phyloP scores from a whole-genome alignment of 148 eudicot genomes.

The Dysphania ambrosioides region DNA sequence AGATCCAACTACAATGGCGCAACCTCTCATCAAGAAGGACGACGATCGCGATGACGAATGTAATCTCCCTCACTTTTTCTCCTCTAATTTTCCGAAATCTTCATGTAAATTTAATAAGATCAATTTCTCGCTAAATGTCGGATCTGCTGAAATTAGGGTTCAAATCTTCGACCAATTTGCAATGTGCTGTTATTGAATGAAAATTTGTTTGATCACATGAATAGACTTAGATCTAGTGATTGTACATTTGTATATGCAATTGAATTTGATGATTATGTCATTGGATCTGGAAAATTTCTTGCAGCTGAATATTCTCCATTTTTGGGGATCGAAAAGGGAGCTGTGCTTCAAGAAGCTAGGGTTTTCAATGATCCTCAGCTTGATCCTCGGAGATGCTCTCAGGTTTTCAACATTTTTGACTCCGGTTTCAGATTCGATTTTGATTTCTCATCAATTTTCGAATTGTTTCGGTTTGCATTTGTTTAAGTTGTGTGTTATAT shows the following conservation, averaged over 20 bases:
- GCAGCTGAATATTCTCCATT: conserved; percentile 86
- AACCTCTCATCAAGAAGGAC: conserved; percentile 77
- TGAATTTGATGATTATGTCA: conserved; percentile 1
- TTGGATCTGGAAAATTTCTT: conserved; percentile 30
- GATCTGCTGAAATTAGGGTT: conserved; percentile 25
- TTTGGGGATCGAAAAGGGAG: conserved; percentile 92
- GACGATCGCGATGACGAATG: conserved; percentile 95
- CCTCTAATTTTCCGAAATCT: background rate
- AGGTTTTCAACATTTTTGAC: conserved; percentile 42
- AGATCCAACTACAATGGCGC: conserved; percentile 55
- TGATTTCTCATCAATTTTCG: too few relatives aligned
- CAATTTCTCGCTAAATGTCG: conserved; percentile 5
- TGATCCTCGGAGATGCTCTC: conserved; percentile 86
- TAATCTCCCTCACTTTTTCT: conserved; percentile 22
- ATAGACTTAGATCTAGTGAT: conserved; percentile 27
- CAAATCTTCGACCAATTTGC: background rate
- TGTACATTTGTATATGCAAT: conserved; percentile 10
- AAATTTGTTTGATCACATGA: conserved; percentile 9
- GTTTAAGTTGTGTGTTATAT: background rate
- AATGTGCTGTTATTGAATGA: conserved; percentile 8
- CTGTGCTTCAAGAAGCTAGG: conserved; percentile 93
- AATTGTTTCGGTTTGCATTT: background rate
- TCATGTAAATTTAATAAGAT: background rate
- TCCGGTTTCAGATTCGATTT: too few relatives aligned
- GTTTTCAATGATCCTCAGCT: conserved; percentile 94